Evolutionary conservation across 2,329 filamentous ascomycete genomes (phyloP), one percentile per base, ranked within the genome.

Genomic region (Lachnellula arida): DNA sequence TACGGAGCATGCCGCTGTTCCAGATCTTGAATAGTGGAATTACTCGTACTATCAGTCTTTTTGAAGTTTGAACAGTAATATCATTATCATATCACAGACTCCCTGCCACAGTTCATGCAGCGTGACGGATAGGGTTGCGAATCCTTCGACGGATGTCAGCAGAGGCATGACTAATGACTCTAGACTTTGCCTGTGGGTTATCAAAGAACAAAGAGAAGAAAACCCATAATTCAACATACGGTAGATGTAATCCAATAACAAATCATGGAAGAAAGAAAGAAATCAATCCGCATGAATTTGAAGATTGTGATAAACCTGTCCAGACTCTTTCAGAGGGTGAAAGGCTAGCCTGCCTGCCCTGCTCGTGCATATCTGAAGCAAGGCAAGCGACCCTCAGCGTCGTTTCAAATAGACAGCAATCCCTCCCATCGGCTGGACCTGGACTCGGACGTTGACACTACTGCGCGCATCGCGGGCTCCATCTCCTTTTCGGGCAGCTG

Each of bases 281-380:
- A 25, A 11, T 1, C 35, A 37, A 34, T 22, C 39, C 2, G 14
- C 23, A 50, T 32, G 32, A 25, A 25, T 50, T 22, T n/a, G 40
- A 51, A 34, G 23, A 52, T 58, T 62, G 57, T 59, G 61, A 62
- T 57, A 57, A 63, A 60, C 59, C 54, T 56, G 51, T 58, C 11
- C n/a, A 22, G 37, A 15, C 14, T 17, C 5, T 11, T 32, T 32
- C 28, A 11, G 28, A 4, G 3, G 8, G 28, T 28, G 28, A 32
- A 11, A 12, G 39, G 15, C 5, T 42, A 22, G 42, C 22, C 19
- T 44, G 22, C 15, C 40, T 43, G 3, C 9, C 42, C 42, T 12
- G 12, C 15, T 40, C 22, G 19, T 12, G 17, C 17, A n/a, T 43
- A 17, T 37, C 22, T 43, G 42, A 28, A 35, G 9, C 43, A 35